These are phyloP conservation scores for Orbilia javanica DNA, from an alignment of 2,329 filamentous ascomycete species.

Conservation along the genomic window DNA sequence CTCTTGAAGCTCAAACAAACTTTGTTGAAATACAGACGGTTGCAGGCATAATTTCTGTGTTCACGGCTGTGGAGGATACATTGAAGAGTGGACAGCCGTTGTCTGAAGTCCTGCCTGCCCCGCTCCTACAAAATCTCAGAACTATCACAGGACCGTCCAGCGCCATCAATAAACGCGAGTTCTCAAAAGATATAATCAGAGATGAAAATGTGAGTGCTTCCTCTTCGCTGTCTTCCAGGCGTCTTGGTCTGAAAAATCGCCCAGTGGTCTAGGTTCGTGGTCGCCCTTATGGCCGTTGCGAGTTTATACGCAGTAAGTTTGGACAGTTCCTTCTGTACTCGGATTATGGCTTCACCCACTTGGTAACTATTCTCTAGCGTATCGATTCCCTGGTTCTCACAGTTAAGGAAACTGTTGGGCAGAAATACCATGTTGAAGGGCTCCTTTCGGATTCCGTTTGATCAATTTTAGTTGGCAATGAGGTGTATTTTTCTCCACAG, in stretches of 20 bases:
- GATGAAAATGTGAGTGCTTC: constrained; percentile 39
- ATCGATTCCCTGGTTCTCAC: constrained; percentile 49
- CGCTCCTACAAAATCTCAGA: constrained; percentile 65
- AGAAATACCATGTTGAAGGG: constrained; percentile 35
- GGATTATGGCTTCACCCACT: too few relatives aligned
- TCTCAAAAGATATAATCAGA: constrained; percentile 29
- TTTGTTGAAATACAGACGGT: constrained; percentile 67
- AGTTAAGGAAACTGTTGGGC: constrained; percentile 39
- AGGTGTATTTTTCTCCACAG: too few relatives aligned
- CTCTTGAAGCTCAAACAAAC: constrained; percentile 65
- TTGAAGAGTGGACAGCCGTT: constrained; percentile 68
- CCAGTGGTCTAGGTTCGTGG: constrained; percentile 47
- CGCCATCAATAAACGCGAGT: constrained; percentile 8
- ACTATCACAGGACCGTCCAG: constrained; percentile 13
- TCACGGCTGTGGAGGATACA: constrained; percentile 68
- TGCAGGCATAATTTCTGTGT: constrained; percentile 69
- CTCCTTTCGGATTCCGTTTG: too few relatives aligned
- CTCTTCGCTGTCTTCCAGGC: too few relatives aligned
- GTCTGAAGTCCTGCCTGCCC: constrained; percentile 68
- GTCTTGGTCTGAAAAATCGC: background rate
- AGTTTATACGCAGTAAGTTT: constrained; percentile 48
- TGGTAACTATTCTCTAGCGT: constrained; percentile 17
- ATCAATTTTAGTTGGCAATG: too few relatives aligned
- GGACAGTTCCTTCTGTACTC: too few relatives aligned
- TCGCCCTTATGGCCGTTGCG: constrained; percentile 41